These are phyloP conservation scores for Leccinum ponderosum DNA, from an alignment of 1,284 basidiomycete genomes.

Conservation along the genomic window DNA sequence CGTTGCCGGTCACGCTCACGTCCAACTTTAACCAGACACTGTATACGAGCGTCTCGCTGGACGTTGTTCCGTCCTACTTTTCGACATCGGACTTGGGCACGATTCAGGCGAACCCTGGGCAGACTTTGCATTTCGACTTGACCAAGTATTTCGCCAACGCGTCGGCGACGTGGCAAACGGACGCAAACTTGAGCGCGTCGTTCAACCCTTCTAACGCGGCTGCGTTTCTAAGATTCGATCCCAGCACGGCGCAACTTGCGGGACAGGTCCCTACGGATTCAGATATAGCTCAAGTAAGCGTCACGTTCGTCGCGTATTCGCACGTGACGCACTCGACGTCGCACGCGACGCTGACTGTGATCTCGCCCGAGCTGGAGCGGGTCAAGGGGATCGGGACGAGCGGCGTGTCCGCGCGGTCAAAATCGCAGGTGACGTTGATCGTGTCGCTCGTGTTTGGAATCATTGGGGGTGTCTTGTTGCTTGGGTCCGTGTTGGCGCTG, in stretches of 20 bases:
- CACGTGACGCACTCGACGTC: slow-evolving; percentile 69
- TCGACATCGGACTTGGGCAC: slow-evolving; percentile 53
- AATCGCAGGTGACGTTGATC: slow-evolving; percentile 52
- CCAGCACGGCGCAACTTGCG: slow-evolving; percentile 42
- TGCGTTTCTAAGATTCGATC: slow-evolving; percentile 52
- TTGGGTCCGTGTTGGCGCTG: slow-evolving; percentile 55
- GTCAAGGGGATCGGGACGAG: slow-evolving; percentile 27
- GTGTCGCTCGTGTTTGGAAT: slow-evolving; percentile 63
- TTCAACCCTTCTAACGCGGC: slow-evolving; percentile 50
- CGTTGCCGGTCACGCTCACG: slow-evolving; percentile 62
- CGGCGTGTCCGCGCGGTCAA: slow-evolving; percentile 42
- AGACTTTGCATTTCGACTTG: slow-evolving; percentile 51
- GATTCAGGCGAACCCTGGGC: slow-evolving; percentile 49
- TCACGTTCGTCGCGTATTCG: slow-evolving; percentile 68
- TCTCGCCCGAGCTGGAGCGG: slow-evolving; percentile 40
- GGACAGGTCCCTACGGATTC: slow-evolving; percentile 55
- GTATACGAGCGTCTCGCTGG: slow-evolving; percentile 59
- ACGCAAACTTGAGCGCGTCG: slow-evolving; percentile 51
- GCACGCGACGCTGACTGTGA: slow-evolving; percentile 58
- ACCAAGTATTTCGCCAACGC: slow-evolving; percentile 51
- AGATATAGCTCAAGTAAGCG: slow-evolving; percentile 38
- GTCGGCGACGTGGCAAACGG: slow-evolving; percentile 30
- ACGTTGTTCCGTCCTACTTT: slow-evolving; percentile 72
- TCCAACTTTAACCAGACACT: slow-evolving; percentile 69
- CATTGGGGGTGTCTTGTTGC: slow-evolving; percentile 56